These are phyloP conservation scores for Boletellus deceptivus DNA, from an alignment of 1,284 basidiomycete genomes.

Conservation along the genomic window DNA sequence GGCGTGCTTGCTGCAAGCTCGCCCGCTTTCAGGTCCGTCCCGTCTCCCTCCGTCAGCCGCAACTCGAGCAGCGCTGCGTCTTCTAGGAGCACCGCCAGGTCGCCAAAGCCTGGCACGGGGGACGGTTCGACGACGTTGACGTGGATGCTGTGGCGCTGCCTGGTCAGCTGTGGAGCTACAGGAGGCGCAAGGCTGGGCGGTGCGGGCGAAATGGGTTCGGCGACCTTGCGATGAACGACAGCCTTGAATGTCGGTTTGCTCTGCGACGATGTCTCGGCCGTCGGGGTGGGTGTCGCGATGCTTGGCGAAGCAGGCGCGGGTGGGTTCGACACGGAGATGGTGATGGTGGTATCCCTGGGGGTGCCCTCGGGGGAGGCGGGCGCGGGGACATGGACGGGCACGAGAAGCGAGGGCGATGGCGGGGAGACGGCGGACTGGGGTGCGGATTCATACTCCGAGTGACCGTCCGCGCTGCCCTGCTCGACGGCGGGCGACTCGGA, in stretches of 20 bases:
- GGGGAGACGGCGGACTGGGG: conserved; percentile 15
- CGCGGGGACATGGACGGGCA: not conserved
- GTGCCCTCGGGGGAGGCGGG: not conserved
- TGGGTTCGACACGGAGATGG: conserved; percentile 7
- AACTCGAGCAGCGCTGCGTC: conserved; percentile 52
- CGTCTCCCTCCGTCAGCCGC: conserved; percentile 43
- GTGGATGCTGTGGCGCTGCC: conserved; percentile 26
- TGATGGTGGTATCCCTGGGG: not conserved
- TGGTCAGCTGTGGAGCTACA: conserved; percentile 15
- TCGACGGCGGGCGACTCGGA: conserved; percentile 3
- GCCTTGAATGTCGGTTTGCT: conserved; percentile 43
- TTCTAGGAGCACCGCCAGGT: conserved; percentile 47
- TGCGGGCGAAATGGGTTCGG: conserved; percentile 29
- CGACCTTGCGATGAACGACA: conserved; percentile 52
- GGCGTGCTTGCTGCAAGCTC: conserved; percentile 7
- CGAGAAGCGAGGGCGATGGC: conserved; percentile 4
- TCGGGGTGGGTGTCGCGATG: conserved; percentile 1
- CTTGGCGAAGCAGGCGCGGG: conserved; percentile 3
- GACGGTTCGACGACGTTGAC: conserved; percentile 31
- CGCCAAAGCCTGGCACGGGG: conserved; percentile 43
- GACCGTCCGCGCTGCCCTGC: conserved; percentile 7
- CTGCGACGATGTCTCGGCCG: conserved; percentile 2
- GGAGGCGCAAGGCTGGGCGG: conserved; percentile 14
- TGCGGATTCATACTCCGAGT: conserved; percentile 16
- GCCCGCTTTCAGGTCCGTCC: conserved; percentile 22